A percentile compares a stretch with the other conserved stretches of the same genome.
These are phyloP conservation scores for Plasmodium cynomolgi DNA, from an alignment of 169 alveolate species.

Conservation along the genomic window DNA sequence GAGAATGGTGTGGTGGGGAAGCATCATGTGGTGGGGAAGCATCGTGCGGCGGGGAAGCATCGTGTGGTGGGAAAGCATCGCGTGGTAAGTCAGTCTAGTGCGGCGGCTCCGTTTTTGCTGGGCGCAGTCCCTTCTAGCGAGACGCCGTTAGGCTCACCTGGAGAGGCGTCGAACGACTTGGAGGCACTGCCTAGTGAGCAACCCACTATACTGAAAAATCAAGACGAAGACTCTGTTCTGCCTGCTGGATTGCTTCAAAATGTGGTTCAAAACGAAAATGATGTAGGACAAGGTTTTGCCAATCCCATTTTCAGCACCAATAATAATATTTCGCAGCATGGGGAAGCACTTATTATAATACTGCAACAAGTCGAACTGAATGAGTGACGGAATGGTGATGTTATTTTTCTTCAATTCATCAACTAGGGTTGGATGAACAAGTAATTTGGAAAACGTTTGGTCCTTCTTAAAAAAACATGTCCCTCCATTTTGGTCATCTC, in stretches of 20 bases:
- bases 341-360: constrained; percentile 40
- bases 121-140: not conserved
- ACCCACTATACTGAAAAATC: constrained; percentile 45
- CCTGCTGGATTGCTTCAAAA: constrained; percentile 7
- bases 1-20: not conserved
- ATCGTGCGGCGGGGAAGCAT: not conserved
- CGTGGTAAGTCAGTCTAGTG: not conserved
- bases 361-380: constrained; percentile 49
- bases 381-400: constrained; percentile 30
- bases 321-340: constrained; percentile 28
- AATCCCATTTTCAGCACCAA: constrained; percentile 72
- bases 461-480: constrained; percentile 33
- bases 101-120: not conserved
- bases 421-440: constrained; percentile 26
- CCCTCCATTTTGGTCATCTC: constrained; percentile 5
- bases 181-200: constrained; percentile 38
- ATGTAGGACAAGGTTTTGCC: constrained; percentile 69
- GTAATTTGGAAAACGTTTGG: constrained; percentile 38
- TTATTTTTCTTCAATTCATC: constrained; percentile 44
- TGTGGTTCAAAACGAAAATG: constrained; percentile 44
- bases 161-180: constrained; percentile 37
- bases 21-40: too few relatives aligned
- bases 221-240: not conserved
- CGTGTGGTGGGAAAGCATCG: too few relatives aligned
- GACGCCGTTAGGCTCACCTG: not conserved